These are phyloP conservation scores for Isabelozyma rhagii DNA, from an alignment of 805 yeast genomes.

Conservation along the genomic window DNA sequence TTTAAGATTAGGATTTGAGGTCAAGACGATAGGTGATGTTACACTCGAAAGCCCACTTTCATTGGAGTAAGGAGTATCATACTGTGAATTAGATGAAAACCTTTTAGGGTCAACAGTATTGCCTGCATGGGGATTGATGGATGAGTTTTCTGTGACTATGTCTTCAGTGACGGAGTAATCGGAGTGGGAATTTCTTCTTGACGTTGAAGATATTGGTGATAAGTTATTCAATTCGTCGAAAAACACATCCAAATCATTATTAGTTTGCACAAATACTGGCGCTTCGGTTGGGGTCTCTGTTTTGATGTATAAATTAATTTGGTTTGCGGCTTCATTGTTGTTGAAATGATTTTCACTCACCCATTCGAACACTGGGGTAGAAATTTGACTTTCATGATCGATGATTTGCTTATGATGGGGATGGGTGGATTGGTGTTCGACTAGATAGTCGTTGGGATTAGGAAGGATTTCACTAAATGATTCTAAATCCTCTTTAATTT, in stretches of 20 bases:
- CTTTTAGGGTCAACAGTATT: background rate
- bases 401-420: background rate
- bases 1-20: background rate
- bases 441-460: background rate
- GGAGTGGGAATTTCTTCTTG: constrained; percentile 8
- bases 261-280: background rate
- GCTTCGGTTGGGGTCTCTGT: background rate
- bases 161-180: background rate
- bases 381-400: too few species aligned
- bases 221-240: constrained; percentile 45
- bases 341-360: constrained; percentile 19
- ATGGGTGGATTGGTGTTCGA: background rate
- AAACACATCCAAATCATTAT: constrained; percentile 38
- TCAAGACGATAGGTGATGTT: constrained; percentile 13
- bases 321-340: background rate
- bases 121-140: background rate
- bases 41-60: constrained; percentile 9
- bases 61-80: constrained; percentile 7
- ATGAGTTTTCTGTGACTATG: background rate
- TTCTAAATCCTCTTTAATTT: constrained; percentile 2
- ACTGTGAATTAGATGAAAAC: background rate
- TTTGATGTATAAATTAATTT: background rate
- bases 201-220: constrained; percentile 10
- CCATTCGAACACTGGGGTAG: constrained; percentile 27
- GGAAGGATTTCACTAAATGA: constrained; percentile 1